Base-by-base conservation (phyloP, 495 filamentous ascomycete species). In the Penicillium angulare region DNA sequence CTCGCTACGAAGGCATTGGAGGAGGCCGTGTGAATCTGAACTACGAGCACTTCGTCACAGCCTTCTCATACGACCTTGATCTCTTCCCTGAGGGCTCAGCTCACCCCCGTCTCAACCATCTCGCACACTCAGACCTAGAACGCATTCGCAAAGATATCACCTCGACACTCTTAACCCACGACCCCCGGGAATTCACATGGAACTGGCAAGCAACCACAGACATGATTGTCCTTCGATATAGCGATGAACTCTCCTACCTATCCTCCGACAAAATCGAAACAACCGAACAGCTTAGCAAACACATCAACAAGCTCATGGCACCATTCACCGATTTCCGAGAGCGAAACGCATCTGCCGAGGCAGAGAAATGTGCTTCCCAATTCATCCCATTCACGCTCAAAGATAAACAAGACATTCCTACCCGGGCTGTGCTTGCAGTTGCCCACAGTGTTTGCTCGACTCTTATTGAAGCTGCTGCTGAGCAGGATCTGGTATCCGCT, bases 171-270 rank as follows among this genome's bases (percentile, higher is more conserved):
- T 29, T 58, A 31, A 53, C 56, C 8, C 53, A 56, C 43, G 55
- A 59, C 26, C 20, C 62, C 10, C 15, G 49, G 10, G 50, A 55
- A 24, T 12, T 40, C 4, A 48, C 52, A 21, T 61, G 77, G 24
- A 69, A 86, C 49, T 88, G 85, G 85, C 85, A 86, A 53, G 74
- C 65, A 0, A 72, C 83, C 22, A 71, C 73, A 0, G 85, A 88
- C 49, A 79, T 84, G 79, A 69, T 88, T 6, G 71, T 85, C 7
- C 61, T 71, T 10, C 76, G 84, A 10, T 86, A 86, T 47, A 69
- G 75, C 6, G 64, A 74, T 16, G 69, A 79, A 31, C 60, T 87
- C 38, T 65, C 71, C 15, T 74, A 75, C 23, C 61, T 86, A 50
- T 69, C 67, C 0, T 74, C 69, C 12, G 62, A 59, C 2, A 59